Evolutionary conservation across 176 grass and related monocot species (phyloP).

Genomic region (Thalia dealbata): DNA sequence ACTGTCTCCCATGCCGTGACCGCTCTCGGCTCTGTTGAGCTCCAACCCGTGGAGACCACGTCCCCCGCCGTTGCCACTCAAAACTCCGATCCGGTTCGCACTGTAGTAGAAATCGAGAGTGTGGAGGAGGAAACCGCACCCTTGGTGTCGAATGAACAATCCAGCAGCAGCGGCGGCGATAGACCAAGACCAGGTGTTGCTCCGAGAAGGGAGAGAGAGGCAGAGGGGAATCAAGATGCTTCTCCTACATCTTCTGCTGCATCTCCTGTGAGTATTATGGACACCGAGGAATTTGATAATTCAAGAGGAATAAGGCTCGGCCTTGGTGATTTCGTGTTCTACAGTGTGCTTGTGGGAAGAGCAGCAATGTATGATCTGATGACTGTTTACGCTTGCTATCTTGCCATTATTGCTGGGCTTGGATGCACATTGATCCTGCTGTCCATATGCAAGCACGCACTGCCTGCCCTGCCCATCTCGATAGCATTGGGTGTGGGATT

Average conservation of each 20-base stretch:
- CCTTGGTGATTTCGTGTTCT: constrained; percentile 93
- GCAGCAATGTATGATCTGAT: constrained; percentile 98
- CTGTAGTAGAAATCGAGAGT: constrained; percentile 6
- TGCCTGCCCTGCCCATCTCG: constrained; percentile 88
- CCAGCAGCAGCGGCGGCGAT: constrained; percentile 14
- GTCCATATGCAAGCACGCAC: constrained; percentile 60
- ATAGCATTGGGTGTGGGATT: constrained; percentile 69
- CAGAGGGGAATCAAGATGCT: constrained; percentile 2
- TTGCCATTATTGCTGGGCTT: constrained; percentile 89
- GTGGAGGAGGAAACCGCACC: constrained; percentile 16
- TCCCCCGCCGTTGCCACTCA: background rate
- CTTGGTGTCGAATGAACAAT: constrained; percentile 13
- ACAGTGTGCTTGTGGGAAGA: constrained; percentile 89
- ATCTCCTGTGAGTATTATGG: constrained; percentile 19
- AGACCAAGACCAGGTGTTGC: constrained; percentile 17
- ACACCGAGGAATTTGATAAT: constrained; percentile 61
- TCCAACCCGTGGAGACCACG: constrained; percentile 30
- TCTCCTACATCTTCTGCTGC: constrained; percentile 1
- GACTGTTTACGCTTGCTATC: constrained; percentile 98
- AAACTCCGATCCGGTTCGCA: constrained; percentile 4
- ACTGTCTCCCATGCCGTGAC: constrained; percentile 16
- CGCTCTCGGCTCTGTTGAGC: constrained; percentile 48
- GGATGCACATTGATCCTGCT: constrained; percentile 96
- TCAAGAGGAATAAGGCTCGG: constrained; percentile 86
- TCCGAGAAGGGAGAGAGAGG: background rate